Conservation (phyloP, 352 stramenopile genomes). For the Pseudoperonospora humuli region DNA sequence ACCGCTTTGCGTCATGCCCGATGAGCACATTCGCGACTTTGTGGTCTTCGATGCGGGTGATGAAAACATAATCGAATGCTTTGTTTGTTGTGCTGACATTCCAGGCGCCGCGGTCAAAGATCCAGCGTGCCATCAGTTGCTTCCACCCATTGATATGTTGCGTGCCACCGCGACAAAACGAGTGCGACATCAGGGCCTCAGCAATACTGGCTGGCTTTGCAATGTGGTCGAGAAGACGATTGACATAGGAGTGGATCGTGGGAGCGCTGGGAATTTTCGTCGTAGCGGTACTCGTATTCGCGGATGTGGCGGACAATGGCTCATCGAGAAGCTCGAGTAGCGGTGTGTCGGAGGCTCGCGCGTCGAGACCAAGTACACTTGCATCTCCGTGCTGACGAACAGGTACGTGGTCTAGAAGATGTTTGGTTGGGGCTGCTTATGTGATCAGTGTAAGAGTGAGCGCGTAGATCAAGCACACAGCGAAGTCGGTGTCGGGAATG, state of each 20-base stretch:
- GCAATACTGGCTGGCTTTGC: constrained; percentile 1
- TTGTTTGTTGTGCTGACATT: constrained; percentile 18
- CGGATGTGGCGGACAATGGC: no score
- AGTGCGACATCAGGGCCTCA: constrained; percentile 9
- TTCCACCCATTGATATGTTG: constrained; percentile 7
- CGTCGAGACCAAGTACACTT: no score
- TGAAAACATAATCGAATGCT: no score
- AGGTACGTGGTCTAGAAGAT: no score
- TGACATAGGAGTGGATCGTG: constrained; percentile 14
- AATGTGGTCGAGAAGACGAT: constrained; percentile 14
- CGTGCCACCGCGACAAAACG: constrained; percentile 9
- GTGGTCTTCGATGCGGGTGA: no score
- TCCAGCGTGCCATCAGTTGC: constrained; percentile 1
- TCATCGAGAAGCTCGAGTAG: no score
- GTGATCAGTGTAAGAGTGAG: constrained; percentile 40
- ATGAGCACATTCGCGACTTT: no score
- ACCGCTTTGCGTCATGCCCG: no score
- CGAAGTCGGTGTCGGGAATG: neutral
- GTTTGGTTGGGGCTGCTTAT: neutral
- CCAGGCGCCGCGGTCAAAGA: constrained; percentile 11
- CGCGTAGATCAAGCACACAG: constrained; percentile 2
- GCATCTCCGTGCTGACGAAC: no score
- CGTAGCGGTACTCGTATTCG: neutral
- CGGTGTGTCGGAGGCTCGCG: no score
- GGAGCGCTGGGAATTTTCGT: neutral